These are phyloP conservation scores for Colletotrichum somersetense DNA, from an alignment of 2,329 filamentous ascomycete genomes.

Conservation along the genomic window DNA sequence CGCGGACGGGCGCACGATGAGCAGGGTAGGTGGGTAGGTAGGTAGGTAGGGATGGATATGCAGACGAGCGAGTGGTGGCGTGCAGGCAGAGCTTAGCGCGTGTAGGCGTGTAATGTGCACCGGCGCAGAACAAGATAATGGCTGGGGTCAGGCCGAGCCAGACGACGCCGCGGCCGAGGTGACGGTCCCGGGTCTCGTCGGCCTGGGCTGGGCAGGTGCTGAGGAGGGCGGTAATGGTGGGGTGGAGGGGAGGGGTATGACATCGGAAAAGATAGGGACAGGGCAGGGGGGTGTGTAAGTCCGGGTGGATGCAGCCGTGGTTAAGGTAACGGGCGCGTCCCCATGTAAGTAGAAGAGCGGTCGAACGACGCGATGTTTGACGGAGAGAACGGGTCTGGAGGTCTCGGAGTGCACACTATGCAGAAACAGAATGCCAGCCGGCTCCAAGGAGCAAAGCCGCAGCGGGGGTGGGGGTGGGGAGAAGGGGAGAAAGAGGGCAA, in stretches of 20 bases:
- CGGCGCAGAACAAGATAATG: slow-evolving; percentile 14
- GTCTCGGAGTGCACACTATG: slow-evolving; percentile 20
- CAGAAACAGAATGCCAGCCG: slow-evolving; percentile 21
- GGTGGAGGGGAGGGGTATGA: slow-evolving; percentile 33
- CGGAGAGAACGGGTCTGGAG: not conserved
- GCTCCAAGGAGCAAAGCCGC: slow-evolving; percentile 30
- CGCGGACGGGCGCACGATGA: slow-evolving; percentile 26
- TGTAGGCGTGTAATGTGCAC: not conserved
- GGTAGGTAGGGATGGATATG: not conserved
- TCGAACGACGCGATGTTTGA: slow-evolving; percentile 2
- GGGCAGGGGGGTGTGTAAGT: not conserved
- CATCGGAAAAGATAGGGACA: slow-evolving; percentile 42
- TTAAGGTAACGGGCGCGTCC: slow-evolving; percentile 23
- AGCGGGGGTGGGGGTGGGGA: slow-evolving; percentile 29
- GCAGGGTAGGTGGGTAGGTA: not conserved
- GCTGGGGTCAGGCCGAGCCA: slow-evolving; percentile 28
- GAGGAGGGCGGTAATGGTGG: slow-evolving; percentile 4
- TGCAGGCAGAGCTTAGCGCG: slow-evolving; percentile 3
- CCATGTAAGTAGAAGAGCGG: slow-evolving; percentile 30
- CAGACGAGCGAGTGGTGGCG: slow-evolving; percentile 14
- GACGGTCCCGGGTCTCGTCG: slow-evolving; percentile 38
- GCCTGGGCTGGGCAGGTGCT: slow-evolving; percentile 12
- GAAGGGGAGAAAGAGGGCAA: not conserved
- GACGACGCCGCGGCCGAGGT: slow-evolving; percentile 31
- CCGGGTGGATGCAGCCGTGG: slow-evolving; percentile 22